Conservation (phyloP, 805 yeast species). For the Metschnikowia noctiluminum region DNA sequence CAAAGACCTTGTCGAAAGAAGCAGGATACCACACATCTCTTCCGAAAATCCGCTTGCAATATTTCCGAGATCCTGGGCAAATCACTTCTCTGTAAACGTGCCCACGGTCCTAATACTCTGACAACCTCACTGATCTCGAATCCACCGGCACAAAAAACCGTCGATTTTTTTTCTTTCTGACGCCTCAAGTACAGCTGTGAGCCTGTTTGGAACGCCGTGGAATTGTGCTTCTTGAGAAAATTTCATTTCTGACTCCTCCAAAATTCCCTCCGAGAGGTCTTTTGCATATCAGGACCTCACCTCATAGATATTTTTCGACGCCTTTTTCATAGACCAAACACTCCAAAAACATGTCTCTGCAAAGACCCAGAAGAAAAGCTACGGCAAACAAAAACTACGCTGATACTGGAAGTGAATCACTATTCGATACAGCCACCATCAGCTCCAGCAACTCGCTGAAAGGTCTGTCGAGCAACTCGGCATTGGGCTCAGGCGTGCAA, state of each 20-base stretch:
- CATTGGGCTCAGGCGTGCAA: neutral
- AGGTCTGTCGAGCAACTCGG: constrained; percentile 1
- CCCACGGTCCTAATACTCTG: neutral
- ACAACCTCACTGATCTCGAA: neutral
- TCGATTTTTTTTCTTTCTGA: neutral
- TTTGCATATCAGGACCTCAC: neutral
- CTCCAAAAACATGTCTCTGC: constrained; percentile 11
- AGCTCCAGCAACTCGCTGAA: constrained; percentile 1
- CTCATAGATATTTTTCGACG: neutral
- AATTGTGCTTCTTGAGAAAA: no score
- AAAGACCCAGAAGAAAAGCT: constrained; percentile 20
- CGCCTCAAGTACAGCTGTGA: no score
- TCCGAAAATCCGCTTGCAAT: neutral
- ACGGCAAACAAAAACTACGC: constrained; percentile 19
- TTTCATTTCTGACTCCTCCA: neutral
- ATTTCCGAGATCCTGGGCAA: neutral
- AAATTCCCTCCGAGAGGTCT: neutral
- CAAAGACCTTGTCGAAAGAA: neutral
- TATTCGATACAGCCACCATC: constrained; percentile 10
- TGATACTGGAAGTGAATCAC: constrained; percentile 15
- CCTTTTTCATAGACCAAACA: neutral
- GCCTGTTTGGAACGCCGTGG: no score
- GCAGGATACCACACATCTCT: neutral
- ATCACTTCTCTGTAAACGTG: neutral
- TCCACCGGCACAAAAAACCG: neutral